These are phyloP conservation scores for Talaromyces sp. DNA, from an alignment of 2,329 filamentous ascomycete genomes.

Conservation along the genomic window DNA sequence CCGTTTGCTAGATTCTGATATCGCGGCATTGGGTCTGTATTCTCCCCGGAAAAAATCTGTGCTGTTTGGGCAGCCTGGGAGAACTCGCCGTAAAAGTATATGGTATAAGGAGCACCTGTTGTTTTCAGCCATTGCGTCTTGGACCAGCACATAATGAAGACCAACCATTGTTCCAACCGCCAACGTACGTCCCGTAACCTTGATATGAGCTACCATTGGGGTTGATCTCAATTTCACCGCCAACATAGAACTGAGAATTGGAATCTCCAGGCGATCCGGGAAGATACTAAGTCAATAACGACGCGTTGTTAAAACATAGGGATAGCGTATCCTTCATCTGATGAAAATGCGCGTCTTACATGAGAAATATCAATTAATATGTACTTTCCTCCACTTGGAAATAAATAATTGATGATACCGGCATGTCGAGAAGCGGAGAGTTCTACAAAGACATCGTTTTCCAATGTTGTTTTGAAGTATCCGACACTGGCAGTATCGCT, in stretches of 20 bases:
- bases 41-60: slow-evolving; percentile 39
- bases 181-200: slow-evolving; percentile 50
- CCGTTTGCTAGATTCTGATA: slow-evolving; percentile 58
- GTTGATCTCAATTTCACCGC: slow-evolving; percentile 41
- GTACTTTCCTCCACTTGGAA: slow-evolving; percentile 56
- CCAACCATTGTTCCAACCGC: slow-evolving; percentile 46
- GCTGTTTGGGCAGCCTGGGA: slow-evolving; percentile 36
- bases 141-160: neutral
- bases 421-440: slow-evolving; percentile 65
- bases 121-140: slow-evolving; percentile 5
- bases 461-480: slow-evolving; percentile 61
- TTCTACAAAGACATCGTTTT: slow-evolving; percentile 59
- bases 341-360: slow-evolving; percentile 24
- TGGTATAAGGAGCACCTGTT: slow-evolving; percentile 39
- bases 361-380: slow-evolving; percentile 61
- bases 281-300: slow-evolving; percentile 43
- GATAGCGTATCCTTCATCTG: neutral
- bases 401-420: slow-evolving; percentile 64
- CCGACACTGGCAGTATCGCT: slow-evolving; percentile 61
- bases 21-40: slow-evolving; percentile 37
- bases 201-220: slow-evolving; percentile 43
- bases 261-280: slow-evolving; percentile 42
- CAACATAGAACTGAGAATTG: slow-evolving; percentile 45
- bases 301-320: neutral
- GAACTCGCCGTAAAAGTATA: slow-evolving; percentile 49